Evolutionary conservation across 2,329 filamentous ascomycete genomes (phyloP).

Genomic region (Bipolaris bicolor): DNA sequence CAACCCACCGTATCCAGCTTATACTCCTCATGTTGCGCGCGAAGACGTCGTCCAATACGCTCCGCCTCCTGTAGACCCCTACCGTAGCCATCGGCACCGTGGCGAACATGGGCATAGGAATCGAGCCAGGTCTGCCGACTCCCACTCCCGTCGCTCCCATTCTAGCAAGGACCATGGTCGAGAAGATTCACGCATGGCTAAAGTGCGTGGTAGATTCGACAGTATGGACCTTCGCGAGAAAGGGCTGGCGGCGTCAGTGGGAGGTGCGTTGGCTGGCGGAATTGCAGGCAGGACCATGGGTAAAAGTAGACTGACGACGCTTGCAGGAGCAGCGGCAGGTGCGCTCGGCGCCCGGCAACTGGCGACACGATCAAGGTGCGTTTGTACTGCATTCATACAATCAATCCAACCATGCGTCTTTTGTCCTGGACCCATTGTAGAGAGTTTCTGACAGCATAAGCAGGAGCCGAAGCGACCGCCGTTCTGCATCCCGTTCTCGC

Average conservation of each 20-base stretch:
- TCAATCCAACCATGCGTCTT: not conserved
- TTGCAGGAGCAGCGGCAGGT: constrained; percentile 47
- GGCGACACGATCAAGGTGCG: constrained; percentile 25
- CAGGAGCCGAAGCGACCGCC: constrained; percentile 29
- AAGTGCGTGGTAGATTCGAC: constrained; percentile 46
- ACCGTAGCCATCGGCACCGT: constrained; percentile 35
- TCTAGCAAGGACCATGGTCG: constrained; percentile 42
- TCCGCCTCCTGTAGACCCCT: constrained; percentile 33
- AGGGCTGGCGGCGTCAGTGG: constrained; percentile 44
- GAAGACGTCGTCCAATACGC: constrained; percentile 29
- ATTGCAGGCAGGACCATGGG: constrained; percentile 42
- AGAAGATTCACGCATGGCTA: constrained; percentile 37
- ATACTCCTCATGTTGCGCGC: constrained; percentile 24
- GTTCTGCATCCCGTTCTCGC: constrained; percentile 24
- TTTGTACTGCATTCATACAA: not conserved
- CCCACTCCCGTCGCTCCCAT: constrained; percentile 35
- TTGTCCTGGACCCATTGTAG: not conserved
- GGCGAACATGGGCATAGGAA: constrained; percentile 29
- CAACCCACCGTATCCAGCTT: constrained; percentile 23
- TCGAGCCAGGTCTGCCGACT: constrained; percentile 47
- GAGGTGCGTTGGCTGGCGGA: constrained; percentile 49
- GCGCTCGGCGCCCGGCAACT: constrained; percentile 40
- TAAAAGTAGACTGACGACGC: constrained; percentile 44
- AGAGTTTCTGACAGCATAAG: constrained; percentile 3
- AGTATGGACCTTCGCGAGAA: constrained; percentile 41